Conservation (phyloP, 2,329 filamentous ascomycete species). For the Paramyrothecium sp. region DNA sequence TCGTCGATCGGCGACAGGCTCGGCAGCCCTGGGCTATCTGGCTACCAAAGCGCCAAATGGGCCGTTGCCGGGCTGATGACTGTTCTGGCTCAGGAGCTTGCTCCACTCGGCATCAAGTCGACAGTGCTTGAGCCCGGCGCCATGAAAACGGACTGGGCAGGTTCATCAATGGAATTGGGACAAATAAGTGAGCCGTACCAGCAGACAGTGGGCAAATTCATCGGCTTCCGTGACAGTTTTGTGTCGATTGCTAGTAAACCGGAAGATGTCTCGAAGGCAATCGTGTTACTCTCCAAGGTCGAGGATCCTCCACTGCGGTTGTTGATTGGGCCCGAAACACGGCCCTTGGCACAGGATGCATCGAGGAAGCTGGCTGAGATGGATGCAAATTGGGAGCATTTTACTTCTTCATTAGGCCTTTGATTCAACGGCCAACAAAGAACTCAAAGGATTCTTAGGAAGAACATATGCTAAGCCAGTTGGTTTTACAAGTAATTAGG, state of each 20-base stretch:
- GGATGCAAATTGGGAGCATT: slow-evolving; percentile 26
- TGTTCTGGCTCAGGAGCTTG: slow-evolving; percentile 31
- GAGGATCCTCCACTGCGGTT: slow-evolving; percentile 28
- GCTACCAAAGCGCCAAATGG: slow-evolving; percentile 39
- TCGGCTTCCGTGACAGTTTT: slow-evolving; percentile 5
- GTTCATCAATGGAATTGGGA: slow-evolving; percentile 20
- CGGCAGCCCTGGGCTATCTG: slow-evolving; percentile 27
- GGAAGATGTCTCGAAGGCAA: slow-evolving; percentile 22
- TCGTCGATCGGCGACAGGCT: slow-evolving; percentile 35
- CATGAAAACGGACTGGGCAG: slow-evolving; percentile 38
- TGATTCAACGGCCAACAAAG: too few species aligned
- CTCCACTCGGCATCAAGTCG: slow-evolving; percentile 34
- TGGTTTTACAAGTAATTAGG: too few species aligned
- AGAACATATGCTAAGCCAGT: too few species aligned
- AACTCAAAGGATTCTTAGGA: too few species aligned
- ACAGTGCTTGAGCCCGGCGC: slow-evolving; percentile 38
- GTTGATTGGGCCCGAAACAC: slow-evolving; percentile 26
- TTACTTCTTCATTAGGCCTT: slow-evolving; percentile 2
- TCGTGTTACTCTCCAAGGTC: slow-evolving; percentile 21
- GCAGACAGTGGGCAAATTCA: slow-evolving; percentile 28
- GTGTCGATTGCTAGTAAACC: slow-evolving; percentile 9
- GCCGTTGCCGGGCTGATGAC: slow-evolving; percentile 36
- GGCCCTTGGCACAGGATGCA: slow-evolving; percentile 16
- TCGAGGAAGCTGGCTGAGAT: slow-evolving; percentile 20
- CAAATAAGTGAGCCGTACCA: slow-evolving; percentile 31